A percentile compares a stretch with the other conserved stretches of the same genome.
Conservation (phyloP, 768 basidiomycete species). For the Phanerochaete sordida region DNA sequence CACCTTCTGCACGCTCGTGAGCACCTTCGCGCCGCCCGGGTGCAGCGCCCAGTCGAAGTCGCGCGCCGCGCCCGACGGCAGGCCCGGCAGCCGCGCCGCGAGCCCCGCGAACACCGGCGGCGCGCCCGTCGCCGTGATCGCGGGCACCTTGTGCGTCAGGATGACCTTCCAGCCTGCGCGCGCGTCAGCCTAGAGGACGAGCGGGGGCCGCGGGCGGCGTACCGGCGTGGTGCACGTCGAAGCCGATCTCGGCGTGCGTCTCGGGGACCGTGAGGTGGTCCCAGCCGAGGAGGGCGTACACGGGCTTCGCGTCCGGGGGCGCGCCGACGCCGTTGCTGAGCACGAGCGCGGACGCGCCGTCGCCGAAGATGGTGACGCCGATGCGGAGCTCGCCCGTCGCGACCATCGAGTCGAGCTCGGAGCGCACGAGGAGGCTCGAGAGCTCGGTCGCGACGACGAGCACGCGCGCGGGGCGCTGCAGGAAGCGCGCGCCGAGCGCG, state of each 20-base stretch:
- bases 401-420: not conserved
- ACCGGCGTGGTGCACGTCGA: not conserved
- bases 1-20: conserved; percentile 6
- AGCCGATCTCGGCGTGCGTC: not conserved
- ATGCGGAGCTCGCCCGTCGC: not conserved
- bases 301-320: not conserved
- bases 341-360: conserved; percentile 1
- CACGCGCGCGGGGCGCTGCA: not conserved
- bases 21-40: conserved; percentile 11
- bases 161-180: conserved; percentile 1
- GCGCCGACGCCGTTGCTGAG: conserved; percentile 3
- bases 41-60: conserved; percentile 14
- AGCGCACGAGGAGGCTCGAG: not conserved
- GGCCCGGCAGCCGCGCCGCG: not conserved
- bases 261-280: not conserved
- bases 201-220: not conserved
- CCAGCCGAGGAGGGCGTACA: not conserved
- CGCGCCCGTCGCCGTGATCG: not conserved
- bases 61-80: not conserved
- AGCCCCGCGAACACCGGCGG: not conserved
- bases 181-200: not conserved
- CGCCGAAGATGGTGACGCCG: conserved; percentile 1
- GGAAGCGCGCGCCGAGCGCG: not conserved
- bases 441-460: conserved; percentile 4
- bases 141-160: not conserved